Base-by-base conservation (phyloP, 2,329 filamentous ascomycete genomes). In the Fusarium fracticaudum region DNA sequence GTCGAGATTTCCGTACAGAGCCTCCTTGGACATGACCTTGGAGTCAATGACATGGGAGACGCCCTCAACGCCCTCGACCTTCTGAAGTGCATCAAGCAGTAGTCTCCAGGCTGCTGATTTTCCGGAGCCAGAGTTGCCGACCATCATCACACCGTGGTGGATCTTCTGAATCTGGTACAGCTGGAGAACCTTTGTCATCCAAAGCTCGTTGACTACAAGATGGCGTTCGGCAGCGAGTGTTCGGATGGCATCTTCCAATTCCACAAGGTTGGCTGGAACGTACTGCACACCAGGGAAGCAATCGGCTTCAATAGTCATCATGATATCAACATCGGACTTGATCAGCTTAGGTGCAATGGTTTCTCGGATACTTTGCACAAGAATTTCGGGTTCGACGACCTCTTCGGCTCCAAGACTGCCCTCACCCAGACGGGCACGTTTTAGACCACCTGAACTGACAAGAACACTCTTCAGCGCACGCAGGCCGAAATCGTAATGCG, bases 81-180 rank as follows among this genome's bases (percentile, higher is more conserved):
- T 91, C 79, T 98, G 96, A 67, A 99, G 85, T 22, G 97, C 96
- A 79, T 97, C 93, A 26, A 99, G 89, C 59, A 99, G 87, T 47
- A 97, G 91, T 79, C 94, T 95, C 96, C 97, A 99, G 10, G 96
- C 94, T 4, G 93, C 91, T 45, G 96, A 98, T 85, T 99, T 99
- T 80, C 97, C 97, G 51, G 96, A 93, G n/a, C 97, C 96, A 37
- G 97, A 98, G 80, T 94, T 95, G 72, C 96, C 96, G 15, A 99
- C 96, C 96, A 99, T 98, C 97, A 99, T 99, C 35, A 99, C 96
- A 92, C 96, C 96, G 77, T 99, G 96, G 80, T 99, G 96, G 67
- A 99, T 95, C 75, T 92, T 93, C 83, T 98, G 96, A 72, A 99
- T 99, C 82, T 99, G 96, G 82, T 98, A 98, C 6, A 99, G 89